Evolutionary conservation across 176 grass and related monocot genomes (phyloP).

Genomic region (Eleusine coracana): DNA sequence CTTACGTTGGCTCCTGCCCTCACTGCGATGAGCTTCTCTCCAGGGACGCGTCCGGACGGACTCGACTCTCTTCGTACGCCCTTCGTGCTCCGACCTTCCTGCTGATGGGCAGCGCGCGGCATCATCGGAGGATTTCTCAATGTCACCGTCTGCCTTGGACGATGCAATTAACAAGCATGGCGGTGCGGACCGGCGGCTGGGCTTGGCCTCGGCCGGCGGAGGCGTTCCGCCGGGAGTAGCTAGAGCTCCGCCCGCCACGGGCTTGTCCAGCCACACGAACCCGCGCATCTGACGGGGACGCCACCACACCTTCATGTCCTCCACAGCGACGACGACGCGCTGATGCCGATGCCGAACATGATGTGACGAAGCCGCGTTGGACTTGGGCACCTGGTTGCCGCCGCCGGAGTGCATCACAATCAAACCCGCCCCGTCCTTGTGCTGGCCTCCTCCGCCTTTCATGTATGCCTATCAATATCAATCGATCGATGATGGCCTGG

Average conservation of each 20-base stretch:
- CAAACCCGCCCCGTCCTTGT: slow-evolving; percentile 20
- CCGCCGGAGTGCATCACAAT: slow-evolving; percentile 40
- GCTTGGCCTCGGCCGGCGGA: too few relatives aligned
- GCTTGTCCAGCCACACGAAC: slow-evolving; percentile 91
- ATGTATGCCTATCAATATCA: not conserved
- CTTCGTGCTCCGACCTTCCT: too few relatives aligned
- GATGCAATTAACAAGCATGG: too few relatives aligned
- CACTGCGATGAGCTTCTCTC: too few relatives aligned
- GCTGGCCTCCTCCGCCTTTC: slow-evolving; percentile 51
- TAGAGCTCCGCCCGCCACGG: slow-evolving; percentile 62
- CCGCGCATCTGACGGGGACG: slow-evolving; percentile 81
- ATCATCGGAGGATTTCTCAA: too few relatives aligned
- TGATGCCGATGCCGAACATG: slow-evolving; percentile 85
- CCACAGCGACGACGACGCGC: slow-evolving; percentile 78
- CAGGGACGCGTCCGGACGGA: too few relatives aligned
- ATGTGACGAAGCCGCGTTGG: slow-evolving; percentile 74
- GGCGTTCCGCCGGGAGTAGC: slow-evolving; percentile 54
- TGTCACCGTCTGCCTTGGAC: too few relatives aligned
- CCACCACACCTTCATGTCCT: slow-evolving; percentile 90
- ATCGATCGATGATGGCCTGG: not conserved
- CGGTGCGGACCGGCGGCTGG: too few relatives aligned
- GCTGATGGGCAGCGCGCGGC: too few relatives aligned
- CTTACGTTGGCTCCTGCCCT: too few relatives aligned
- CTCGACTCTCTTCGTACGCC: too few relatives aligned
- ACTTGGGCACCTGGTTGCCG: slow-evolving; percentile 15